These are phyloP conservation scores for Centaurea solstitialis DNA, from an alignment of 129 eudicot species.

Conservation along the genomic window DNA sequence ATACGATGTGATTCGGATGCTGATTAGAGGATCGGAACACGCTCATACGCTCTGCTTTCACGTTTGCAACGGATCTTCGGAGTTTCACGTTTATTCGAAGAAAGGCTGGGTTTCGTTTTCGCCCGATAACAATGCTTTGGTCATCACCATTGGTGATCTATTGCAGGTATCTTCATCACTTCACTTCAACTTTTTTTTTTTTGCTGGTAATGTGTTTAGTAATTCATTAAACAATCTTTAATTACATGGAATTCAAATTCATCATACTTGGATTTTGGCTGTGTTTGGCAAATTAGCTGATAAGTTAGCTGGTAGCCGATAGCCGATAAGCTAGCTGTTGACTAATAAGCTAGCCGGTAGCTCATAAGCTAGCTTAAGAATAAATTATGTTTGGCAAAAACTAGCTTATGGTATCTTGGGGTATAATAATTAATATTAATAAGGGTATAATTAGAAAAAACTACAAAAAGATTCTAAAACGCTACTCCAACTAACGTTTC, in stretches of 20 bases:
- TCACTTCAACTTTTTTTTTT: not conserved
- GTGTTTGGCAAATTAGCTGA: too few species aligned
- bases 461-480: too few species aligned
- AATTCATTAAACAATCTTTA: not conserved
- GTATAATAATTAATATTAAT: too few species aligned
- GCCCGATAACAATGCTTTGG: constrained; percentile 44
- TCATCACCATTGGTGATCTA: constrained; percentile 77
- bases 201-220: not conserved
- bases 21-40: constrained; percentile 78
- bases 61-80: constrained; percentile 58
- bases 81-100: constrained; percentile 90
- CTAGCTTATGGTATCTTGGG: too few species aligned
- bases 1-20: constrained; percentile 79
- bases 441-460: too few species aligned
- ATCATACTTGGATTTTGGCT: too few species aligned
- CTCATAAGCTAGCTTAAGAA: too few species aligned
- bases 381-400: too few species aligned
- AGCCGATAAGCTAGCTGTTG: too few species aligned
- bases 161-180: constrained; percentile 61
- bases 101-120: constrained; percentile 79
- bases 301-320: too few species aligned
- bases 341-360: too few species aligned
- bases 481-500: too few species aligned
- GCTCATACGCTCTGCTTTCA: constrained; percentile 72
- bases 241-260: not conserved